These are phyloP conservation scores for Aquilaria malaccensis DNA, from an alignment of 345 rosid species.

Conservation along the genomic window DNA sequence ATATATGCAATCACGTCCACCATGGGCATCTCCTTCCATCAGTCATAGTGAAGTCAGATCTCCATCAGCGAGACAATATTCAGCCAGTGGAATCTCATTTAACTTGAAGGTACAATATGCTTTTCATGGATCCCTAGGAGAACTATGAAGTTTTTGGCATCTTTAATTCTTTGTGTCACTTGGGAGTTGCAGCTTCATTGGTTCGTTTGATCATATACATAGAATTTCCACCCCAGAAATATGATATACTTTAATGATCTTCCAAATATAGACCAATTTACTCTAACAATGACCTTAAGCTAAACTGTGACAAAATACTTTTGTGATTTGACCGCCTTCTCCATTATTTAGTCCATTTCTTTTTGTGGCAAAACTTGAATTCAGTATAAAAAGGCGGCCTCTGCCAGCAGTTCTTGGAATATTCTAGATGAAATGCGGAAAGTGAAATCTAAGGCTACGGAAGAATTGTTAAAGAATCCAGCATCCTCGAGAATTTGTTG, in stretches of 20 bases:
- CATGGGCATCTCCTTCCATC: conserved; percentile 65
- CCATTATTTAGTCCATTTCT: conserved; percentile 4
- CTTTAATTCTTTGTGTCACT: background rate
- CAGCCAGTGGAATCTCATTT: conserved; percentile 30
- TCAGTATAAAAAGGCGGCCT: conserved; percentile 50
- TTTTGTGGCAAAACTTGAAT: conserved; percentile 20
- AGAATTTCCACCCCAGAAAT: too few species aligned
- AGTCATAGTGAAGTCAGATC: conserved; percentile 30
- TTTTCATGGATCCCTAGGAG: background rate
- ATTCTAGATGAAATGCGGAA: conserved; percentile 79
- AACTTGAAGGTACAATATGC: conserved; percentile 39
- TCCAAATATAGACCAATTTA: background rate
- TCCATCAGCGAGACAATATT: conserved; percentile 39
- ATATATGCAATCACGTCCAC: conserved; percentile 61
- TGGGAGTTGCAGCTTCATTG: background rate
- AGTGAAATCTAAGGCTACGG: conserved; percentile 87
- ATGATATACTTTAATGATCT: too few species aligned
- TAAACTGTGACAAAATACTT: background rate
- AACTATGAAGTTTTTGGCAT: background rate
- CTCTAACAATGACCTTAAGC: background rate
- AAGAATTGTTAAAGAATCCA: conserved; percentile 57
- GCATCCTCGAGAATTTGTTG: conserved; percentile 38
- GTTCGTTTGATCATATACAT: too few species aligned
- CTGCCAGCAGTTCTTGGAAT: conserved; percentile 62
- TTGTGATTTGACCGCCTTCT: background rate